Percentiles rank a stretch among this genome's conserved stretches.
Evolutionary conservation across 495 filamentous ascomycete genomes (phyloP).

Genomic region (Elaphomyces granulatus): DNA sequence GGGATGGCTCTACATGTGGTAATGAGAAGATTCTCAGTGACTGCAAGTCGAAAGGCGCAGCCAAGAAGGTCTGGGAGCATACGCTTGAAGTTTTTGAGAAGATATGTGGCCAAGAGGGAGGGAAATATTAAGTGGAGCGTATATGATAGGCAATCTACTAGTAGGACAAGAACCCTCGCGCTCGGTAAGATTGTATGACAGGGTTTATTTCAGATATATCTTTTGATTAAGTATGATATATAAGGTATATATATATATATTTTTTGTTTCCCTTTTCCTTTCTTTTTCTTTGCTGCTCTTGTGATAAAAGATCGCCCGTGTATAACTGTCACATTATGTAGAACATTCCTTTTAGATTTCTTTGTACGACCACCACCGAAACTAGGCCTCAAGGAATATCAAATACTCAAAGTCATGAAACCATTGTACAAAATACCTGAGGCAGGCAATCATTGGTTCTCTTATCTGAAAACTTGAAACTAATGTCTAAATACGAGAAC

Average conservation of each 20-base stretch:
- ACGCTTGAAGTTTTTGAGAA: conserved; percentile 32
- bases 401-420: too few relatives aligned
- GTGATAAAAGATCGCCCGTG: too few relatives aligned
- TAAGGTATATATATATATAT: background rate
- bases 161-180: too few relatives aligned
- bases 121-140: background rate
- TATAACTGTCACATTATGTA: too few relatives aligned
- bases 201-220: background rate
- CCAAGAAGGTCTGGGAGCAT: conserved; percentile 34
- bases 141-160: too few relatives aligned
- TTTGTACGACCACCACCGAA: too few relatives aligned
- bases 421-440: too few relatives aligned
- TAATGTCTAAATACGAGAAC: background rate
- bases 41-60: conserved; percentile 27
- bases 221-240: background rate
- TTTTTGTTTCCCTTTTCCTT: background rate
- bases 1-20: conserved; percentile 24
- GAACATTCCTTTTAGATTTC: too few relatives aligned
- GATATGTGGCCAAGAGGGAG: conserved; percentile 11
- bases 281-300: background rate
- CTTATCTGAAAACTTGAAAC: too few relatives aligned
- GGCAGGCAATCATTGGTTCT: too few relatives aligned
- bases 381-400: too few relatives aligned
- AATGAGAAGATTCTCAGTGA: conserved; percentile 18
- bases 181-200: background rate